Conservation (phyloP, 2,329 filamentous ascomycete genomes). For the Trichoderma sp. region DNA sequence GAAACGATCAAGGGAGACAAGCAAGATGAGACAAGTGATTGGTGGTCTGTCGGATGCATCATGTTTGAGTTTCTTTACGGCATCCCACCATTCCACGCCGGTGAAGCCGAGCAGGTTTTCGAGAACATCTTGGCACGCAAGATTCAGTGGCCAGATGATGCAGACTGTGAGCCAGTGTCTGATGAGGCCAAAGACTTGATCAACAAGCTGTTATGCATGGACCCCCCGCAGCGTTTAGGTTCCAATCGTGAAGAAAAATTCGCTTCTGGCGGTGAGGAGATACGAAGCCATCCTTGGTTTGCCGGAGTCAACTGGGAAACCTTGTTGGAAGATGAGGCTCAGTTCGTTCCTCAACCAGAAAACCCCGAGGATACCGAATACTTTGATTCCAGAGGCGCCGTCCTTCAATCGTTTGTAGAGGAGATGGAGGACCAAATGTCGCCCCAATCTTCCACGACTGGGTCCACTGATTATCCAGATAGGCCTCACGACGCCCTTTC, state of each 20-base stretch:
- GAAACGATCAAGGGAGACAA: slow-evolving; percentile 95
- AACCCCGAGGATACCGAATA: slow-evolving; percentile 98
- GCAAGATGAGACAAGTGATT: slow-evolving; percentile 98
- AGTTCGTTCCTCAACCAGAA: slow-evolving; percentile 89
- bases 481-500: slow-evolving; percentile 94
- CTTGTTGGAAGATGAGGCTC: slow-evolving; percentile 89
- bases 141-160: slow-evolving; percentile 89
- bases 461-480: slow-evolving; percentile 73
- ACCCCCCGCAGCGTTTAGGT: slow-evolving; percentile 80
- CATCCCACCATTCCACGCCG: slow-evolving; percentile 88
- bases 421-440: slow-evolving; percentile 89
- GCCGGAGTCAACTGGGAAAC: slow-evolving; percentile 84
- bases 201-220: slow-evolving; percentile 83
- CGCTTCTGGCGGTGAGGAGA: slow-evolving; percentile 83
- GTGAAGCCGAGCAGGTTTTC: slow-evolving; percentile 89
- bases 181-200: slow-evolving; percentile 91
- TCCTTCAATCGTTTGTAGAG: slow-evolving; percentile 86
- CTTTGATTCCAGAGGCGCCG: slow-evolving; percentile 89
- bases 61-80: slow-evolving; percentile 95
- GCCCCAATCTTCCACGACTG: slow-evolving; percentile 68
- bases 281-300: slow-evolving; percentile 89
- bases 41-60: slow-evolving; percentile 99
- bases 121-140: slow-evolving; percentile 89
- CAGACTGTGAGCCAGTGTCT: slow-evolving; percentile 72
- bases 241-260: slow-evolving; percentile 84